Evolutionary conservation across 2,329 filamentous ascomycete species (phyloP), one percentile per base, ranked within the genome.

Genomic region (Teratosphaeria gauchensis): DNA sequence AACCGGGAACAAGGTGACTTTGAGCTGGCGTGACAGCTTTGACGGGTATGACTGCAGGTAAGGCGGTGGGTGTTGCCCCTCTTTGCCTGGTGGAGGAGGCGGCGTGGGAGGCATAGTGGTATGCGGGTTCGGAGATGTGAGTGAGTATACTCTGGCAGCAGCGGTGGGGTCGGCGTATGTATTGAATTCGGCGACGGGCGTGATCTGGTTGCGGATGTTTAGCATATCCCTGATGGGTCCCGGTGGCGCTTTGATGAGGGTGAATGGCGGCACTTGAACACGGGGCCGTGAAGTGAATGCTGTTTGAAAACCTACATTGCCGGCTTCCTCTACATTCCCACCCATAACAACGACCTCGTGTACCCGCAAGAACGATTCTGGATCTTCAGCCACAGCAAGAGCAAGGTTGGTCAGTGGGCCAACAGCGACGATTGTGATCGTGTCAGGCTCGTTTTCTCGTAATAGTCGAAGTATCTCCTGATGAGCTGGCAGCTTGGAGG

Each of bases 281-380:
- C 21, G 2, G 9, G 11, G 14, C 19, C 64, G 33, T 31, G 56
- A 16, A 32, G 61, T 52, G 32, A 65, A 65, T 11, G 24, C 19
- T 16, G 32, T 31, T 4, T 32, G 28, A n/a, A 31, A 24, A 64
- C 66, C 58, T 73, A 80, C 77, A 73, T 99, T 99, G 65, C 94
- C 94, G 55, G 85, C 82, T 52, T 85, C 77, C 60, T 88, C 80
- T 57, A 99, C 82, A 28, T 89, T 86, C 60, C 94, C 94, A 60
- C 92, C 94, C 94, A 99, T 99, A 53, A 96, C 89, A 3, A 96
- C 87, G 2, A 99, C 82, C 74, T 97, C 91, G 73, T 95, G 95
- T 54, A 86, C 89, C 51, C 85, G 84, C 58, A 99, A 80, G 73
- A 99, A 96, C 0, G 91, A 87, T 73, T 92, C 90, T 0, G 92